Evolutionary conservation across 2,329 filamentous ascomycete genomes (phyloP), one percentile per base, ranked within the genome.

Genomic region (Ceratocystis harringtonii): DNA sequence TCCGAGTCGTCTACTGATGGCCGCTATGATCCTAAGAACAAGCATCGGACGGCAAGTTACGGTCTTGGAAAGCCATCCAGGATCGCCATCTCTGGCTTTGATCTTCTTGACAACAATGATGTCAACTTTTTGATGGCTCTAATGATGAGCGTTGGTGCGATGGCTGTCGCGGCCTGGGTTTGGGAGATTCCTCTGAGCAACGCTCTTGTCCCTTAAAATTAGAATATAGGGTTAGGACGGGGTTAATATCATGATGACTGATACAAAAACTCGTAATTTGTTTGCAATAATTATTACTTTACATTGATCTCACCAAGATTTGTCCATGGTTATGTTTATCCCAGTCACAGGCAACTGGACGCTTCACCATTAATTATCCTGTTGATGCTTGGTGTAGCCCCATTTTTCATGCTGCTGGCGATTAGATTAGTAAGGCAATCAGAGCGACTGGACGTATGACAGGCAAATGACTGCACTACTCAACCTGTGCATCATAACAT

Each of bases 101-200:
- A 96, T 73, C 74, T 95, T 68, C 78, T 99, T 66, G 91, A 95
- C 75, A 99, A 99, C 75, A 99, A 99, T 74, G 88, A 89, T 65
- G 91, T 99, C 70, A 99, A 99, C 74, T 84, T 96, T 66, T 74
- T 92, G 66, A 97, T 96, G 92, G 92, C 92, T 0, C 80, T 84
- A 15, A 79, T 80, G 3, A 92, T 95, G 83, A 96, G 89, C 72
- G 69, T 91, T 19, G 83, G 86, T 3, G 88, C 86, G 3, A 95
- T 97, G 84, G 78, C 76, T 0, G 75, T 83, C 43, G 84, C 82
- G 36, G 76, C 79, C 57, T 84, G 80, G 81, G 79, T 81, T 67
- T 87, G 84, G 84, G 78, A 75, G 3, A 71, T 85, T 28, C 79
- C 83, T 5, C 71, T 84, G 15, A 70, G 75, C 65, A 77, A 72